phyloP scores from a whole-genome alignment of 495 filamentous ascomycete species.

The Neurospora tetraspora region DNA sequence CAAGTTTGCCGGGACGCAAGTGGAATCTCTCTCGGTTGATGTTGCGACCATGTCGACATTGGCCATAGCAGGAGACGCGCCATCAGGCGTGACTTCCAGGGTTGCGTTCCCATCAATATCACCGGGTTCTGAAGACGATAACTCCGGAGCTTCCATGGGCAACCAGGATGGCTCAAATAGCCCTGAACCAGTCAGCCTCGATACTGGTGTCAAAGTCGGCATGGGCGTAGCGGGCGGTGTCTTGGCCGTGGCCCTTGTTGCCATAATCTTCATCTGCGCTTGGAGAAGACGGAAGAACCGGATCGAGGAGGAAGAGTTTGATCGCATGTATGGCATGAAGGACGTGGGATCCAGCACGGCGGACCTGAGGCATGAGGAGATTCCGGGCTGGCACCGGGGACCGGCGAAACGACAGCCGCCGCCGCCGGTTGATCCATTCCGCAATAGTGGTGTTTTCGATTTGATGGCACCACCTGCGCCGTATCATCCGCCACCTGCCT shows the following conservation, averaged over 20 bases:
- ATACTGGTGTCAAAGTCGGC: conserved; percentile 13
- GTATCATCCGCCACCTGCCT: conserved; percentile 11
- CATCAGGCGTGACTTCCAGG: not conserved
- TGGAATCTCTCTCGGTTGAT: not conserved
- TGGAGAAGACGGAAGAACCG: conserved; percentile 13
- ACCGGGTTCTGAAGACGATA: too few species aligned
- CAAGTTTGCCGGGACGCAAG: not conserved
- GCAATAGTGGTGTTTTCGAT: not conserved
- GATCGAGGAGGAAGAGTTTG: conserved; percentile 20
- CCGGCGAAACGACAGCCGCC: conserved; percentile 8
- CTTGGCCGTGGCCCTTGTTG: conserved; percentile 6
- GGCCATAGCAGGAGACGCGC: not conserved
- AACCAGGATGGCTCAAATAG: not conserved
- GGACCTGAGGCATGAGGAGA: conserved; percentile 8
- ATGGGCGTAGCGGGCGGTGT: conserved; percentile 15
- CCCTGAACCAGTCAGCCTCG: not conserved
- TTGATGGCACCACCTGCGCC: conserved; percentile 7
- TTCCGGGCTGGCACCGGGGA: conserved; percentile 25
- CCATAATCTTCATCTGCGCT: conserved; percentile 11
- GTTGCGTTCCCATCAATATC: not conserved
- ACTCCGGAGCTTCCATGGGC: too few species aligned
- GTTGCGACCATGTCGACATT: conserved; percentile 9
- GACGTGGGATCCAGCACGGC: conserved; percentile 5
- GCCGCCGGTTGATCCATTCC: conserved; percentile 6
- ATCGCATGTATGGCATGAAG: conserved; percentile 20